Evolutionary conservation across 202 grass and related monocot genomes (phyloP).

Genomic region (Cymbopogon flexuosus): DNA sequence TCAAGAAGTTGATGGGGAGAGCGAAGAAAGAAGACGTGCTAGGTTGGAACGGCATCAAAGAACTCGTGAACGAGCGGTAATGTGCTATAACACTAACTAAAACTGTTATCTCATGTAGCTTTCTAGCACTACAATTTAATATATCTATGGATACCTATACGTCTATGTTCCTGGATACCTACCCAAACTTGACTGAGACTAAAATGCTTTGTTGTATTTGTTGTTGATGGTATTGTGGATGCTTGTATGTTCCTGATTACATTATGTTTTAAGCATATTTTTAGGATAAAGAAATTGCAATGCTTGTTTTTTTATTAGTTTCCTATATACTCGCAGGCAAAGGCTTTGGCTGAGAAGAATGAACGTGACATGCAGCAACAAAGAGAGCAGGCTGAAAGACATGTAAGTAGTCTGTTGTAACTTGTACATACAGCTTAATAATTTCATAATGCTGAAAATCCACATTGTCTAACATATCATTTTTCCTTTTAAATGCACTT

Average conservation of each 20-base stretch:
- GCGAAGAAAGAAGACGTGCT: slow-evolving; percentile 82
- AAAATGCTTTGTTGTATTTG: neutral
- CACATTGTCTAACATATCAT: neutral
- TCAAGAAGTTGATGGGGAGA: slow-evolving; percentile 87
- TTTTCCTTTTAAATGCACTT: slow-evolving; percentile 1
- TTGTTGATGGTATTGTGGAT: neutral
- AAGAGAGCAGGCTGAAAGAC: slow-evolving; percentile 87
- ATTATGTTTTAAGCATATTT: neutral
- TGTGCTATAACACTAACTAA: slow-evolving; percentile 20
- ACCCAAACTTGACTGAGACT: neutral
- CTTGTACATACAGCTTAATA: neutral
- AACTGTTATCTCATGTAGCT: neutral
- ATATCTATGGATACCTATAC: slow-evolving; percentile 18
- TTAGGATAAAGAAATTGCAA: slow-evolving; percentile 1
- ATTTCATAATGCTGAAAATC: neutral
- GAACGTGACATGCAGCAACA: slow-evolving; percentile 89
- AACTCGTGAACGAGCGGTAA: slow-evolving; percentile 81
- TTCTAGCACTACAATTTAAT: slow-evolving; percentile 4
- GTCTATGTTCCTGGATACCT: neutral
- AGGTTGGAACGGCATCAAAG: slow-evolving; percentile 73
- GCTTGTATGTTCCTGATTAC: neutral
- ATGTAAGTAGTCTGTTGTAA: slow-evolving; percentile 51
- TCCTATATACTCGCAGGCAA: slow-evolving; percentile 45
- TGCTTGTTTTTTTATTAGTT: slow-evolving; percentile 29
- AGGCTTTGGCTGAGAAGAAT: slow-evolving; percentile 95